Base-by-base conservation (phyloP, 2,329 filamentous ascomycete species). In the Claviceps sp. region DNA sequence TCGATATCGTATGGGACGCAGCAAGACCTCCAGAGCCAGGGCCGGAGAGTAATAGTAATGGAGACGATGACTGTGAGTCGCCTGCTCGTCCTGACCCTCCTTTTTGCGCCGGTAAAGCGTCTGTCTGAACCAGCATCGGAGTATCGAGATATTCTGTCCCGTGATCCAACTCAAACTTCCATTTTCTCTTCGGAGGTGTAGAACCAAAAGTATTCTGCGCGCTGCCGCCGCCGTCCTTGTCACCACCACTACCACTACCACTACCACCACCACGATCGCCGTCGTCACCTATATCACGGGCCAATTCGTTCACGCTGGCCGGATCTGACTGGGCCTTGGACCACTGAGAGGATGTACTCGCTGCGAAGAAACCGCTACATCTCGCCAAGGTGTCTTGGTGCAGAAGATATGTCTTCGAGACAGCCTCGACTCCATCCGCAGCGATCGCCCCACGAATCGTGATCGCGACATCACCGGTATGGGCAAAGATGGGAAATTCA, bases 401-500 rank as follows among this genome's bases (percentile, higher is more conserved):
- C 52, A 97, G 76, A 47, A 96, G 75, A 65, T 96, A 97, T 55
- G 86, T 79, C 64, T 88, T 87, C 68, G 93, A 85, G 47, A 58
- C 60, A 43, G 60, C 54, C 51, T 85, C 73, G 47, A 57, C 60
- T 39, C 60, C 55, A 51, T 84, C 73, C 14, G 81, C 76, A 62
- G 76, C 60, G 42, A 60, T 54, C 50, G 85, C 73, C 16, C 80
- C 77, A 62, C 76, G 78, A 61, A 96, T 79, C 52, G 91, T 64
- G 56, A 97, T 89, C 69, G 96, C 91, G 62, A 96, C 89, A 68
- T 97, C 90, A 63, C 91, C 91, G 41, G 87, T 91, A 61, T 90
- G 84, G 26, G 7, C 7, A 68, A 96, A 97, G 63, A 94, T 73
- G 22, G 91, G 91, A 60, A 96, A 96, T 65, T 96, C 90, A 65